Evolutionary conservation across 2,329 filamentous ascomycete genomes (phyloP).

Genomic region (Penicillium janthinellum): DNA sequence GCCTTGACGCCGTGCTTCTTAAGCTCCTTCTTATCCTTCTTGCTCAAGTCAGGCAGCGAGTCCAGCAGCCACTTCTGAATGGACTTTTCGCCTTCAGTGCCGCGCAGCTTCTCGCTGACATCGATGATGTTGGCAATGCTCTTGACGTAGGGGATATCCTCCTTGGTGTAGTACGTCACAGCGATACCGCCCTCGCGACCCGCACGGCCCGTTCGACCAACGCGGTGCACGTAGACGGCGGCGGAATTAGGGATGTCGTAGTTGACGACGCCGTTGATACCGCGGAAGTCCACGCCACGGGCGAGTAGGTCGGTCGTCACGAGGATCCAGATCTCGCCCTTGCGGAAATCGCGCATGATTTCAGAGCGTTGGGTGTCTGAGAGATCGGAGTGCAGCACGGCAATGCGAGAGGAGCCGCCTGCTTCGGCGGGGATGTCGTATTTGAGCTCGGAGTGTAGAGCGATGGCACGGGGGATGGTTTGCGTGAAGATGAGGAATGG

Average conservation of each 20-base stretch:
- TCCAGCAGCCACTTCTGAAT: constrained; percentile 87
- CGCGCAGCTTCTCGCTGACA: constrained; percentile 71
- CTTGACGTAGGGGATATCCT: constrained; percentile 88
- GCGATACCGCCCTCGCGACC: constrained; percentile 85
- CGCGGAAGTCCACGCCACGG: constrained; percentile 90
- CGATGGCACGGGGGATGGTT: constrained; percentile 86
- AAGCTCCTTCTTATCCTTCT: constrained; percentile 79
- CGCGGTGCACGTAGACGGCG: constrained; percentile 89
- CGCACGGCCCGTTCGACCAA: constrained; percentile 85
- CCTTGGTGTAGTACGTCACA: constrained; percentile 92
- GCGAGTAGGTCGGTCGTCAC: constrained; percentile 94
- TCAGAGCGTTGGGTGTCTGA: constrained; percentile 72
- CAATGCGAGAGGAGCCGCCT: constrained; percentile 80
- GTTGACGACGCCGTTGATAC: constrained; percentile 94
- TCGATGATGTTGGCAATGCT: constrained; percentile 91
- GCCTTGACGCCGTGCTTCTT: constrained; percentile 81
- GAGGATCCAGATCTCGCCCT: constrained; percentile 91
- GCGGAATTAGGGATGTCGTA: constrained; percentile 94
- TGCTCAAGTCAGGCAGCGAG: constrained; percentile 78
- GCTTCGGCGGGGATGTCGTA: constrained; percentile 93
- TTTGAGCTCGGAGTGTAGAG: constrained; percentile 83
- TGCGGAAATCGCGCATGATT: constrained; percentile 87
- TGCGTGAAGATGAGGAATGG: constrained; percentile 96
- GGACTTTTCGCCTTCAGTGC: constrained; percentile 54
- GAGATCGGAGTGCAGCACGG: constrained; percentile 85